phyloP scores from a whole-genome alignment of 139 green algal species.

The Coelastrella sp. region DNA sequence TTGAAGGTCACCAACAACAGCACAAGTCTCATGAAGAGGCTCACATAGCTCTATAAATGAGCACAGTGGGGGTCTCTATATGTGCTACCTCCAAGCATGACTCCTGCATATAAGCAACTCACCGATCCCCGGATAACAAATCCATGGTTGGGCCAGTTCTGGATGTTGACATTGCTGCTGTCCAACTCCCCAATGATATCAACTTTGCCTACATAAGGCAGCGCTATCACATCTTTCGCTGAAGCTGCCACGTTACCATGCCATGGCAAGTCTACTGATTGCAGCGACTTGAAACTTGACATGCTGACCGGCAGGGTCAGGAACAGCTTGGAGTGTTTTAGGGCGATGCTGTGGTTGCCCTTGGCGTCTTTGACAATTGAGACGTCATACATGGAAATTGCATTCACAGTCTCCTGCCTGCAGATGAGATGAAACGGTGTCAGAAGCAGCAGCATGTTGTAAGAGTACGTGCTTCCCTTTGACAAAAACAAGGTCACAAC shows the following conservation, averaged over 20 bases:
- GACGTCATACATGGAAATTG: slow-evolving; percentile 20
- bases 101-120: not conserved
- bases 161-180: slow-evolving; percentile 1
- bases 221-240: not conserved
- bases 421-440: too few species aligned
- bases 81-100: too few species aligned
- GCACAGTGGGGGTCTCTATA: too few species aligned
- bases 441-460: too few species aligned
- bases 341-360: not conserved
- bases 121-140: slow-evolving; percentile 27
- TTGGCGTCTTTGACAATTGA: not conserved
- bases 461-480: too few species aligned
- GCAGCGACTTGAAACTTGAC: not conserved
- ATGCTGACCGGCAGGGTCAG: not conserved
- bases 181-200: slow-evolving; percentile 3
- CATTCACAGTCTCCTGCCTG: not conserved
- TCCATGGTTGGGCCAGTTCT: not conserved
- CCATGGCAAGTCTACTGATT: slow-evolving; percentile 16
- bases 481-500: too few species aligned
- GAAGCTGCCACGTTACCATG: not conserved
- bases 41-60: too few species aligned
- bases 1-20: too few species aligned
- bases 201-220: slow-evolving; percentile 28
- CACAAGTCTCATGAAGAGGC: too few species aligned
- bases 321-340: not conserved